Conservation (phyloP, 2,329 filamentous ascomycete genomes). For the Diaporthe amygdali region DNA sequence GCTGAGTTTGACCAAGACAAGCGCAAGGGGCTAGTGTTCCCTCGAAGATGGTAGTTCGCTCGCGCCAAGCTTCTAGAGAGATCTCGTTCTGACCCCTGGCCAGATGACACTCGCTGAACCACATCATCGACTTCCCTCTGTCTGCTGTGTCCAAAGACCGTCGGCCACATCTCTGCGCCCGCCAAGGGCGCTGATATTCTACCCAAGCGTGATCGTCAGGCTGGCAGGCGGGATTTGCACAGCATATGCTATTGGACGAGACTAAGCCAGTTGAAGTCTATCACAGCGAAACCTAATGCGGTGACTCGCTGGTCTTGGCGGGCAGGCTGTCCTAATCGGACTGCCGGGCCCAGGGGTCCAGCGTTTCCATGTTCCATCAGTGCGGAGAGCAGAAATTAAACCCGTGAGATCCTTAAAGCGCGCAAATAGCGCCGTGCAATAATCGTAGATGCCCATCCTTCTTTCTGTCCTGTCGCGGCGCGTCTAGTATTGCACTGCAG, state of each 20-base stretch:
- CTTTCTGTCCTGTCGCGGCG: background rate
- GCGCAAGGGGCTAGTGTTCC: background rate
- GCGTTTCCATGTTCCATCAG: slow-evolving; percentile 1
- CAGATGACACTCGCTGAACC: background rate
- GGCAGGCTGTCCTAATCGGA: background rate
- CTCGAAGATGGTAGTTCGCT: background rate
- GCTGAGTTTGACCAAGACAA: slow-evolving; percentile 4
- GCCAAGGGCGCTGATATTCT: background rate
- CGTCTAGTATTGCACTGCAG: background rate
- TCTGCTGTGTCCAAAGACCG: background rate
- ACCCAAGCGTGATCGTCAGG: background rate
- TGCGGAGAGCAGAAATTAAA: slow-evolving; percentile 13
- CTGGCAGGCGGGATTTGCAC: background rate
- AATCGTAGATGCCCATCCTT: background rate
- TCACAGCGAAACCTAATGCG: slow-evolving; percentile 14
- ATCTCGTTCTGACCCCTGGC: background rate
- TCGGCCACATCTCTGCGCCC: background rate
- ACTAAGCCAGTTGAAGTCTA: slow-evolving; percentile 4
- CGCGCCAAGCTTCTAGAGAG: background rate
- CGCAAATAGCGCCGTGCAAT: background rate
- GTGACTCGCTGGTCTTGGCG: background rate
- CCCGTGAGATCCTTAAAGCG: background rate
- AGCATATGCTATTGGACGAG: background rate
- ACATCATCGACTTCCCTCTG: background rate
- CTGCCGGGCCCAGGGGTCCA: slow-evolving; percentile 5